phyloP scores from a whole-genome alignment of 2,329 filamentous ascomycete genomes.

The Verticillium klebahnii region DNA sequence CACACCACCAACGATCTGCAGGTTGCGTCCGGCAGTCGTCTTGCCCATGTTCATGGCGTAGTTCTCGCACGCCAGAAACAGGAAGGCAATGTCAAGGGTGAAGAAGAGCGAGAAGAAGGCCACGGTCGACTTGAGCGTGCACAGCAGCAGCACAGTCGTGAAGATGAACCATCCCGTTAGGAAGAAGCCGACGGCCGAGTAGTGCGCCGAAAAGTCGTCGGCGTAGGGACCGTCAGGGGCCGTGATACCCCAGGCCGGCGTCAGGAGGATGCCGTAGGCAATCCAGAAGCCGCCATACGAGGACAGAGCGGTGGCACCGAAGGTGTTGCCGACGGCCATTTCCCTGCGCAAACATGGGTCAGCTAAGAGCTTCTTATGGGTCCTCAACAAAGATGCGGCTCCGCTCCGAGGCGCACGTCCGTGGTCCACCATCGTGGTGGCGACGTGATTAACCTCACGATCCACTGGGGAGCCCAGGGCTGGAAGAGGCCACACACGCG shows the following conservation, averaged over 20 bases:
- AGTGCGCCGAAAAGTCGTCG: conserved; percentile 38
- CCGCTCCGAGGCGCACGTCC: neutral
- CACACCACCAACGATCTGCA: conserved; percentile 68
- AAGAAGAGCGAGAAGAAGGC: conserved; percentile 78
- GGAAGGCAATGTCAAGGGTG: conserved; percentile 69
- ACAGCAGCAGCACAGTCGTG: conserved; percentile 67
- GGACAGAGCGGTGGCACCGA: conserved; percentile 75
- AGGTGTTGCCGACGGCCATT: conserved; percentile 84
- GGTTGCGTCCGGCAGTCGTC: conserved; percentile 33
- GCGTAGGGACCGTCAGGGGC: conserved; percentile 38
- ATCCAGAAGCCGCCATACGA: conserved; percentile 87
- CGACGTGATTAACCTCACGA: neutral
- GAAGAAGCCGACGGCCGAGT: conserved; percentile 68
- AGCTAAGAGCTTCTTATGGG: conserved; percentile 2
- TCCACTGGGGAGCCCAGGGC: neutral
- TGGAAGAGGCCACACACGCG: neutral
- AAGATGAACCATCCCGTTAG: conserved; percentile 82
- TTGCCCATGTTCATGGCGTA: conserved; percentile 50
- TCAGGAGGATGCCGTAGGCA: conserved; percentile 66
- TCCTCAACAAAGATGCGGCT: neutral
- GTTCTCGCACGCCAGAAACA: conserved; percentile 65
- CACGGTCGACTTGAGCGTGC: conserved; percentile 71
- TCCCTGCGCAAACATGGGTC: conserved; percentile 50
- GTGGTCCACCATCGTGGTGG: neutral
- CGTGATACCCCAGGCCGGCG: conserved; percentile 35